Evolutionary conservation across 306 rosid species (phyloP).

Genomic region (Arachis hypogaea): DNA sequence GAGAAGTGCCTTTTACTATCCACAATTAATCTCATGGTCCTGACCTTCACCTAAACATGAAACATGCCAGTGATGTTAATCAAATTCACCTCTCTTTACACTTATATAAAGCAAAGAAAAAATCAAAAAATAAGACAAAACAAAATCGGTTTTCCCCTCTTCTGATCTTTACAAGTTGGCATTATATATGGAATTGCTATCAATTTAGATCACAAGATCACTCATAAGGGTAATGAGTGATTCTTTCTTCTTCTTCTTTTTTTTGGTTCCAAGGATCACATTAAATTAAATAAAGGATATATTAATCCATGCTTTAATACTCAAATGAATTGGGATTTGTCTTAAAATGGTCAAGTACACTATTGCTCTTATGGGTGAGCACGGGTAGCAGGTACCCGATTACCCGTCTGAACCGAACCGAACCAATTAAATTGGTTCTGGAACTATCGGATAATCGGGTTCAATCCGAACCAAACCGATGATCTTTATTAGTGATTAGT

Average conservation of each 20-base stretch:
- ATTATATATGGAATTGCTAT: slow-evolving; percentile 45
- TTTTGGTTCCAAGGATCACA: slow-evolving; percentile 26
- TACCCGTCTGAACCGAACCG: no score
- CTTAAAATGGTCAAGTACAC: slow-evolving; percentile 39
- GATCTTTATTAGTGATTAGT: no score
- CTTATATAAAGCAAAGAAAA: slow-evolving; percentile 1
- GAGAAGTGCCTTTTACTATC: slow-evolving; percentile 27
- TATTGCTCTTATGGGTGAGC: no score
- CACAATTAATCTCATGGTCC: slow-evolving; percentile 37
- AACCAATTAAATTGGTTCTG: no score
- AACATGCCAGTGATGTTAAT: slow-evolving; percentile 32
- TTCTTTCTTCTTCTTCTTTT: slow-evolving; percentile 8
- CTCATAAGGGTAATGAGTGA: slow-evolving; percentile 28
- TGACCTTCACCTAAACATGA: slow-evolving; percentile 31
- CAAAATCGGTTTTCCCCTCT: background rate
- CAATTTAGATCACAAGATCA: slow-evolving; percentile 50
- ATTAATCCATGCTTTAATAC: slow-evolving; percentile 38
- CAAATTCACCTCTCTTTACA: background rate
- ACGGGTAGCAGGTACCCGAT: no score
- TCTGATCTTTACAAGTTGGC: slow-evolving; percentile 19
- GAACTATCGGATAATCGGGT: no score
- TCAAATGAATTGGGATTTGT: slow-evolving; percentile 45
- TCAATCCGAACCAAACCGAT: no score
- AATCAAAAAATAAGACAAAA: background rate
- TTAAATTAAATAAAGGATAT: slow-evolving; percentile 41